Evolutionary conservation across 306 rosid genomes (phyloP).

Genomic region (Ochetophila trinervis): DNA sequence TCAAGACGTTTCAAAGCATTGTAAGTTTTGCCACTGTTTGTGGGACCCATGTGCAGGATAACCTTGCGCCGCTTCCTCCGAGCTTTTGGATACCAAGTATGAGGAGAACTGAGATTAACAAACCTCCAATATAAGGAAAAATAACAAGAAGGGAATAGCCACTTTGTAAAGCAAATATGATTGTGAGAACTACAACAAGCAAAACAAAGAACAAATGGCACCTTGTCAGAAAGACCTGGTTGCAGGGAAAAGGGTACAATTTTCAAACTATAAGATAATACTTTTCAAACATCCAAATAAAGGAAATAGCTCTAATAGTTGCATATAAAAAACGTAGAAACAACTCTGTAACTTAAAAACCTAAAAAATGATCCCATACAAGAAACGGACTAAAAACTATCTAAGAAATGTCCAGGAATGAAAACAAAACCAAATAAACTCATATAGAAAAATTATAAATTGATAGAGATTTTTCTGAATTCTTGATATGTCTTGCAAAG

Average conservation of each 20-base stretch:
- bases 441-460: not conserved
- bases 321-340: not conserved
- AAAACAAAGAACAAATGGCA: not conserved
- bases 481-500: not conserved
- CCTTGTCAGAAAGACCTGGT: not conserved
- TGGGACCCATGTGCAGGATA: conserved; percentile 93
- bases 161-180: not conserved
- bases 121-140: conserved; percentile 2
- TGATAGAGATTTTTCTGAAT: not conserved
- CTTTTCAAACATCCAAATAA: not conserved
- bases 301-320: not conserved
- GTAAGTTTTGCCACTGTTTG: conserved; percentile 92
- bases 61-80: conserved; percentile 70
- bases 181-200: not conserved
- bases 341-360: no score
- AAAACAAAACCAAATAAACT: not conserved
- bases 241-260: not conserved
- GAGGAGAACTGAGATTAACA: conserved; percentile 60
- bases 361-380: not conserved
- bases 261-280: not conserved
- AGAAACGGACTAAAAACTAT: not conserved
- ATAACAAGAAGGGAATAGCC: not conserved
- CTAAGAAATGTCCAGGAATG: not conserved
- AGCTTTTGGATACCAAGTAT: conserved; percentile 92
- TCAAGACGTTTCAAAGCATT: conserved; percentile 78